Conservation (phyloP, 2,329 filamentous ascomycete species). For the Fonsecaea multimorphosa region DNA sequence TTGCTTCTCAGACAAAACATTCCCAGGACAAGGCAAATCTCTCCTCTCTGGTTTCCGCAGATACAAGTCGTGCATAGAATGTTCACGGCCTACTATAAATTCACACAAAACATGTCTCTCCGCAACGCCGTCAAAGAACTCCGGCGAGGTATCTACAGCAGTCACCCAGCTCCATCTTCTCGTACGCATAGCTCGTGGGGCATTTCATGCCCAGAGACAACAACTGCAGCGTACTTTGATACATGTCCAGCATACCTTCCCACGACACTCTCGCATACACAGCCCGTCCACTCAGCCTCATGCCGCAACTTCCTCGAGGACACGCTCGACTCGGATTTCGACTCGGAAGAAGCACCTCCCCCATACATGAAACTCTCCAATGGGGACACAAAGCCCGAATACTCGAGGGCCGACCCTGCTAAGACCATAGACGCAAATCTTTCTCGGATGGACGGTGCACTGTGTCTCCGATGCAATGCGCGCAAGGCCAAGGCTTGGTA, state of each 20-base stretch:
- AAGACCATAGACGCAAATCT: not conserved
- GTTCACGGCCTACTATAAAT: conserved; percentile 12
- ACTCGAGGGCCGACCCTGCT: conserved; percentile 16
- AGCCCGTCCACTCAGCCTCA: not conserved
- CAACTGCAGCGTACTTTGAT: not conserved
- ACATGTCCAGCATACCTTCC: conserved; percentile 2
- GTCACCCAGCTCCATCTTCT: not conserved
- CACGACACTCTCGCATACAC: not conserved
- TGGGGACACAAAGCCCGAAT: conserved; percentile 22
- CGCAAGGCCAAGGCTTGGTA: conserved; percentile 27
- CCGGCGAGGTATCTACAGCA: not conserved
- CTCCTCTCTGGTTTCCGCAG: not conserved
- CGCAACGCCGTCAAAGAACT: conserved; percentile 5
- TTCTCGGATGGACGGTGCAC: conserved; percentile 15
- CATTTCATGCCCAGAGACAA: not conserved
- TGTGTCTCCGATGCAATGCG: conserved; percentile 22
- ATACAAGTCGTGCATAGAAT: not conserved
- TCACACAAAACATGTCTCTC: conserved; percentile 16
- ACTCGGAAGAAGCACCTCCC: conserved; percentile 22
- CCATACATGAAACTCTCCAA: conserved; percentile 24
- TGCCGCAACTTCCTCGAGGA: conserved; percentile 10
- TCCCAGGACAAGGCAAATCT: not conserved
- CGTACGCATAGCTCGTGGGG: not conserved
- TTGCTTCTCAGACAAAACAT: not conserved
- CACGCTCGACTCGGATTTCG: conserved; percentile 4